phyloP scores from a whole-genome alignment of 163 green algal species.

The Trebouxia gelatinosa region DNA sequence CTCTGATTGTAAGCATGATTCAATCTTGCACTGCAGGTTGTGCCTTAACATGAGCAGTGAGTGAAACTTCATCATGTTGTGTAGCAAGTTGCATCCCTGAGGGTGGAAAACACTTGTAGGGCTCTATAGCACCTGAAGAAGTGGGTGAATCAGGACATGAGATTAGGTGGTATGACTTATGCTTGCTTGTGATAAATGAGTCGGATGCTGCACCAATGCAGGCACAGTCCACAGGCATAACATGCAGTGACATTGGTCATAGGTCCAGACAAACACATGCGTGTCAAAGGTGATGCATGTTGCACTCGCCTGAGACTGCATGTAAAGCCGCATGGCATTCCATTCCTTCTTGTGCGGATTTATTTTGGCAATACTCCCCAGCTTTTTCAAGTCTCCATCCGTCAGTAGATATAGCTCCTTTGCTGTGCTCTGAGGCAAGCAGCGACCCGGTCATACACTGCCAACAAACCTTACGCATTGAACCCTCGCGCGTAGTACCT shows the following conservation, averaged over 20 bases:
- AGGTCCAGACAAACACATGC: too few species aligned
- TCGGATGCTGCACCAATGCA: too few species aligned
- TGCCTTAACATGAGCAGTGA: not conserved
- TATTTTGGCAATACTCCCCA: slow-evolving; percentile 44
- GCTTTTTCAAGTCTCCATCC: slow-evolving; percentile 48
- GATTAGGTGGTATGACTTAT: too few species aligned
- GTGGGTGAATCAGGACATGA: too few species aligned
- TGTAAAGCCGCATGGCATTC: slow-evolving; percentile 54
- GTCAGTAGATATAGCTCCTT: slow-evolving; percentile 47
- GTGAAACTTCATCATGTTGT: not conserved
- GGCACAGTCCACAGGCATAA: too few species aligned
- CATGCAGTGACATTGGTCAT: too few species aligned
- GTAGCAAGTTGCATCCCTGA: not conserved
- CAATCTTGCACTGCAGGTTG: not conserved
- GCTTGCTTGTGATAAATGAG: too few species aligned
- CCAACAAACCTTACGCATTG: not conserved
- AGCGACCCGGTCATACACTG: not conserved
- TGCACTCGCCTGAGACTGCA: slow-evolving; percentile 57
- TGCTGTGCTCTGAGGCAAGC: slow-evolving; percentile 44
- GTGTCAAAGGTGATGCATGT: too few species aligned
- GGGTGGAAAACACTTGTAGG: not conserved
- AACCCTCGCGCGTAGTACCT: too few species aligned
- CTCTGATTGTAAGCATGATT: not conserved
- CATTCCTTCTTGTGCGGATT: slow-evolving; percentile 60
- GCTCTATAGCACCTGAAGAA: not conserved